Base-by-base conservation (phyloP, 2,329 filamentous ascomycete genomes). In the Fusarium sp. region DNA sequence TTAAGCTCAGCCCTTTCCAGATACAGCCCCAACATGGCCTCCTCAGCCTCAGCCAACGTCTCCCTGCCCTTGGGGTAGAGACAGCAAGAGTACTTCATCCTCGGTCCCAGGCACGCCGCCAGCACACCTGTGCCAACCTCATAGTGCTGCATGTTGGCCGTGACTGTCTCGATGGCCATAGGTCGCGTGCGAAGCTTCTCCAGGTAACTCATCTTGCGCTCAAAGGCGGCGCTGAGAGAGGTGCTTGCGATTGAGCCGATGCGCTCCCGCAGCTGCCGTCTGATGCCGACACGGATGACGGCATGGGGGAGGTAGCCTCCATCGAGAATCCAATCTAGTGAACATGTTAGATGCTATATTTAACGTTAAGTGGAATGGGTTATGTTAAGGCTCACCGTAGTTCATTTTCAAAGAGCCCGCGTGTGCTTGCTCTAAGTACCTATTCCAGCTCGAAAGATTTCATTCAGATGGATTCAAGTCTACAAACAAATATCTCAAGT, bases 11-110 rank as follows among this genome's bases (percentile, higher is more conserved):
- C 91, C 77, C 89, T 89, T 74, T 89, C 85, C 1, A 92, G 85
- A 80, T 93, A 93, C 29, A 84, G 82, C 76, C 86, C 85, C 79
- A 93, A 81, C 92, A 93, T 93, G 5, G 87, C 88, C 54, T 89
- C 85, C 82, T 93, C 92, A 3, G 91, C 91, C 80, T 93, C 85
- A 2, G 85, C 91, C 62, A 93, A 81, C n/a, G 87, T 91, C 83
- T 91, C 89, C 69, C 84, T 83, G 18, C 90, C 90, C 69, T 87
- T 88, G 5, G 89, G 88, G 80, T 93, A 93, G 77, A 92, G 83
- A 79, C 89, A 92, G 72, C 85, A 87, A n/a, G 88, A 91, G 80
- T 93, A 94, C 85, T 93, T 93, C 91, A 93, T 93, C 64, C 91
- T 84, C 5, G 90, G 90, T 0, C 92, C 92, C 14, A 94, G 83